A percentile compares a stretch with the other conserved stretches of the same genome.
Evolutionary conservation across 768 basidiomycete genomes (phyloP).

Genomic region (Kwoniella europaea): DNA sequence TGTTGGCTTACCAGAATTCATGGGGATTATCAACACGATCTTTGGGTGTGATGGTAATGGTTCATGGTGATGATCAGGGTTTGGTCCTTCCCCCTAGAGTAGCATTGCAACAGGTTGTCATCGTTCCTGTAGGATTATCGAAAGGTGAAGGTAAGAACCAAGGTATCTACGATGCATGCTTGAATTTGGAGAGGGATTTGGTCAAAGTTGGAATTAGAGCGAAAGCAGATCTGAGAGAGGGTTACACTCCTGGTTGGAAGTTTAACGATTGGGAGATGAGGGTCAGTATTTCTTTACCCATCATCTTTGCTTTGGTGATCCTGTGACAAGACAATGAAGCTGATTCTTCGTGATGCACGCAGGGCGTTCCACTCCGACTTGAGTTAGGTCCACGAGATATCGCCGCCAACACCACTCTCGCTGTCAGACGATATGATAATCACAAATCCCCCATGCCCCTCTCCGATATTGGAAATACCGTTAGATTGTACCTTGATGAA

Average conservation of each 20-base stretch:
- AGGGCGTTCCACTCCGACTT: slow-evolving; percentile 96
- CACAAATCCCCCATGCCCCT: slow-evolving; percentile 67
- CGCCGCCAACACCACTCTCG: slow-evolving; percentile 71
- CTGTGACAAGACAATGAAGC: too few species aligned
- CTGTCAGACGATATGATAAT: slow-evolving; percentile 83
- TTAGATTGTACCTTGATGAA: slow-evolving; percentile 74
- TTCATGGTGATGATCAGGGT: slow-evolving; percentile 96
- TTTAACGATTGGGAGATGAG: slow-evolving; percentile 99
- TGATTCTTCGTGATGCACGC: too few species aligned
- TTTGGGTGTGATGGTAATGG: slow-evolving; percentile 99
- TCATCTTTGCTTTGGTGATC: too few species aligned
- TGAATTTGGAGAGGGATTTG: slow-evolving; percentile 74
- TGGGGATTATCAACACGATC: slow-evolving; percentile 97
- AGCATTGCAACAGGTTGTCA: slow-evolving; percentile 84
- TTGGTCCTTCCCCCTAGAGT: slow-evolving; percentile 96
- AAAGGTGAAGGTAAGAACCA: slow-evolving; percentile 61
- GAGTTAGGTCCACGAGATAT: slow-evolving; percentile 96
- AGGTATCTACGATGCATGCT: slow-evolving; percentile 76
- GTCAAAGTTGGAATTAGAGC: slow-evolving; percentile 76
- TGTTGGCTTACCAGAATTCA: slow-evolving; percentile 95
- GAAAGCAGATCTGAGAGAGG: slow-evolving; percentile 89
- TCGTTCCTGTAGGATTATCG: slow-evolving; percentile 95
- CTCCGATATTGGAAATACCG: slow-evolving; percentile 61
- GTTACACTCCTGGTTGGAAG: slow-evolving; percentile 97
- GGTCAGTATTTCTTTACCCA: too few species aligned